Conservation (phyloP, 345 rosid genomes). For the Leavenworthia alabamica region DNA sequence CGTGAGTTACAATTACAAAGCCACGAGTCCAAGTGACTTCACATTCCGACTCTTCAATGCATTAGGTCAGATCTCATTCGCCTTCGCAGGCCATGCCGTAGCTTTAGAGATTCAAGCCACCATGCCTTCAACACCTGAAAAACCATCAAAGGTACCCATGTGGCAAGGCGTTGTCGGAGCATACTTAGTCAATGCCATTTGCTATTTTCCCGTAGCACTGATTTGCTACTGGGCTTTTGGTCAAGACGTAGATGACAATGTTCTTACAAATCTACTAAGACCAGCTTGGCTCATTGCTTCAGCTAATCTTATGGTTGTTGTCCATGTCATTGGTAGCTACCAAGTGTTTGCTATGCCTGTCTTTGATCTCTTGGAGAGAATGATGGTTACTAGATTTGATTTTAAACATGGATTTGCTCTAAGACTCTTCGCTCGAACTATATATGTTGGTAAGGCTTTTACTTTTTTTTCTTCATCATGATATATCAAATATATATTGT, state of each 20-base stretch:
- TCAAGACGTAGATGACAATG: conserved; percentile 75
- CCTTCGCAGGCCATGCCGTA: conserved; percentile 93
- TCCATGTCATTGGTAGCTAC: conserved; percentile 93
- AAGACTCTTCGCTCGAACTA: conserved; percentile 59
- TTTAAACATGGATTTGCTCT: conserved; percentile 55
- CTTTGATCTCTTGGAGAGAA: conserved; percentile 62
- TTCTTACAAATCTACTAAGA: conserved; percentile 48
- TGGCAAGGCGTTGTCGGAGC: conserved; percentile 87
- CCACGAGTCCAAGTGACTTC: conserved; percentile 38
- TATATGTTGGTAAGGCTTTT: conserved; percentile 67
- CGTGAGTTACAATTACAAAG: conserved; percentile 67
- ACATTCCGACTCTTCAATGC: conserved; percentile 76
- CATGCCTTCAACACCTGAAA: conserved; percentile 80
- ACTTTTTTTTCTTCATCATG: neutral
- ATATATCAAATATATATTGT: neutral
- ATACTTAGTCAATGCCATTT: conserved; percentile 74
- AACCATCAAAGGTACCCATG: conserved; percentile 76
- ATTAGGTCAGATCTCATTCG: conserved; percentile 77
- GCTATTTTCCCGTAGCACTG: conserved; percentile 93
- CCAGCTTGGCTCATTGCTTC: conserved; percentile 88
- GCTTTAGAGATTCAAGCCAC: conserved; percentile 93
- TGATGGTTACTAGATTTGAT: conserved; percentile 44
- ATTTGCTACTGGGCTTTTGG: conserved; percentile 86
- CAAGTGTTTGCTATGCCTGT: conserved; percentile 98
- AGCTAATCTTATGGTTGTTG: conserved; percentile 90